Evolutionary conservation across 129 eudicot genomes (phyloP), one percentile per base, ranked within the genome.

Genomic region (Arctium lappa): DNA sequence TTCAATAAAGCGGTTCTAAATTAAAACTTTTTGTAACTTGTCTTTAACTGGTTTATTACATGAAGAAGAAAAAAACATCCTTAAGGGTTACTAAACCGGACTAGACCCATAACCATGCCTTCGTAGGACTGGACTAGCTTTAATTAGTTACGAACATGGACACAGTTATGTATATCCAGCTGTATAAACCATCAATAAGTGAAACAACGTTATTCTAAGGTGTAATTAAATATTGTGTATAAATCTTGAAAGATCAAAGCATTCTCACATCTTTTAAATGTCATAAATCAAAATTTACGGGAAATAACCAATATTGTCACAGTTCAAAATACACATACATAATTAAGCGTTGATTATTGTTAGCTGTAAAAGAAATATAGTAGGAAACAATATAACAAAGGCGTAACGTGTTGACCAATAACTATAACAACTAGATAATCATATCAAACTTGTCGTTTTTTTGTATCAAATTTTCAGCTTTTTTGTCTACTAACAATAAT

Each of bases 301-400:
- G 75, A 66, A 42, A 11, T 10, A 6, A 62, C 53, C 38, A 16
- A 10, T 12, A 76, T 38, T 27, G 2, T 10, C 62, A 2, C 48
- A 74, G 13, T 44, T 74, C 13, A 32, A 2, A 42, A 63, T 22
- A 44, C 7, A 68, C 38, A 76, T 4, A 83, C 8, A 37, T 3
- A 31, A 79, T 10, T 22, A 78, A 69, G 60, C 31, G 33, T 29
- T 73, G 68, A 71, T 78, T 31, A 37, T 11, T 4, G 8, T 71
- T 38, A 72, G 4, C 40, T 69, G 36, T 72, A 40, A 38, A 2
- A 8, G 9, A 32, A 71, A 60, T 75, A 72, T 16, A 72, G 39
- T 44, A 31, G 74, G 86, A 84, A 78, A 84, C 13, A 11, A 31
- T 56, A 72, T 68, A 13, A 50, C 12, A 13, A 50, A 13, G n/a